Conservation (phyloP, 805 yeast genomes). For the Suhomyces pyralidae region DNA sequence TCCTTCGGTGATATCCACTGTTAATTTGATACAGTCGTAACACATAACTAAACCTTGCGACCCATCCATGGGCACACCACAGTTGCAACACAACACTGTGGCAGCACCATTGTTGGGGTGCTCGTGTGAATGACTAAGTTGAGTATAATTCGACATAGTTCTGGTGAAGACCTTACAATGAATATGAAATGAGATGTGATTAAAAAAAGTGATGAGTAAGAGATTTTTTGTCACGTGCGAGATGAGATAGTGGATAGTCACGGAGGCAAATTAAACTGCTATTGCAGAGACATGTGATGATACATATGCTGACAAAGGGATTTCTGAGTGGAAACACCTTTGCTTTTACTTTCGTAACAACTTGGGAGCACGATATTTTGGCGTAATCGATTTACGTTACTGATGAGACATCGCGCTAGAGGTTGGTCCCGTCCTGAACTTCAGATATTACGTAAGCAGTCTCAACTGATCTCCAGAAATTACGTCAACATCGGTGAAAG, state of each 20-base stretch:
- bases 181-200: not conserved
- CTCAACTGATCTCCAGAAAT: not conserved
- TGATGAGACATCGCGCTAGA: not conserved
- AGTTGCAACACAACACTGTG: conserved; percentile 94
- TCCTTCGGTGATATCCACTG: conserved; percentile 91
- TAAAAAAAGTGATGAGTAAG: not conserved
- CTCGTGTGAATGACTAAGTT: conserved; percentile 32
- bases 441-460: not conserved
- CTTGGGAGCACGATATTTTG: too few species aligned
- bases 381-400: too few species aligned
- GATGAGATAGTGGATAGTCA: conserved; percentile 1
- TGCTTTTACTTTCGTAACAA: not conserved
- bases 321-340: not conserved
- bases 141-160: conserved; percentile 48
- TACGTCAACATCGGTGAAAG: not conserved
- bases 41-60: conserved; percentile 92
- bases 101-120: conserved; percentile 45
- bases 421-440: not conserved
- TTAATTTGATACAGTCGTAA: conserved; percentile 92
- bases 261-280: not conserved
- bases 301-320: not conserved
- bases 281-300: not conserved
- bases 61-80: conserved; percentile 98
- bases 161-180: conserved; percentile 23
- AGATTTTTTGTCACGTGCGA: conserved; percentile 5